phyloP scores from a whole-genome alignment of 768 basidiomycete genomes.

The Hortiboletus flavorubellus region DNA sequence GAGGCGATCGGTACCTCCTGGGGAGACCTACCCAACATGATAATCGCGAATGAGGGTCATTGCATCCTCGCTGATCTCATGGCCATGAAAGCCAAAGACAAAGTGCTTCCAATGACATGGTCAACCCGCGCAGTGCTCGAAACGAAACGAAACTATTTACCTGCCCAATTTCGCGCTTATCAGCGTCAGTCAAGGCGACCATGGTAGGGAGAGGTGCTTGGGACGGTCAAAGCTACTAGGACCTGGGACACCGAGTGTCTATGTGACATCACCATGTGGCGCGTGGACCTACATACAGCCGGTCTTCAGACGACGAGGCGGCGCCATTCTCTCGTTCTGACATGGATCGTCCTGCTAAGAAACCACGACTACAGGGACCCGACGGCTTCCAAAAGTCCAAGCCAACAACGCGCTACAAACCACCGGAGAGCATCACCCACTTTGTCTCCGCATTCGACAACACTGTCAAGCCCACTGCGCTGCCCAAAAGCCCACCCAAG shows the following conservation, averaged over 20 bases:
- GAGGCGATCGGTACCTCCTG: no score
- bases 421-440: conserved; percentile 22
- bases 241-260: not conserved
- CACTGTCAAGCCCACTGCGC: not conserved
- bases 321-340: not conserved
- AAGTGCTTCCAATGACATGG: conserved; percentile 51
- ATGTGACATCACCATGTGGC: not conserved
- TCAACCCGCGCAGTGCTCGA: not conserved
- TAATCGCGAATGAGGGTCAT: conserved; percentile 58
- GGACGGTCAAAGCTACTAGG: not conserved
- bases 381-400: conserved; percentile 30
- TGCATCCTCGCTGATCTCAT: conserved; percentile 48
- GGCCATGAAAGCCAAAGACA: conserved; percentile 66
- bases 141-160: conserved; percentile 16
- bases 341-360: conserved; percentile 15
- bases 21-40: conserved; percentile 46
- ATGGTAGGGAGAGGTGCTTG: conserved; percentile 6
- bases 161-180: conserved; percentile 47
- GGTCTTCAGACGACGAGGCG: no score
- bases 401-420: conserved; percentile 21
- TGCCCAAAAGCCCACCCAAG: not conserved
- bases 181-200: conserved; percentile 32
- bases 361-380: conserved; percentile 21
- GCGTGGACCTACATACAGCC: no score
- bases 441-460: conserved; percentile 29